Conservation (phyloP, 2,329 filamentous ascomycete species). For the Orbilia oligospora region DNA sequence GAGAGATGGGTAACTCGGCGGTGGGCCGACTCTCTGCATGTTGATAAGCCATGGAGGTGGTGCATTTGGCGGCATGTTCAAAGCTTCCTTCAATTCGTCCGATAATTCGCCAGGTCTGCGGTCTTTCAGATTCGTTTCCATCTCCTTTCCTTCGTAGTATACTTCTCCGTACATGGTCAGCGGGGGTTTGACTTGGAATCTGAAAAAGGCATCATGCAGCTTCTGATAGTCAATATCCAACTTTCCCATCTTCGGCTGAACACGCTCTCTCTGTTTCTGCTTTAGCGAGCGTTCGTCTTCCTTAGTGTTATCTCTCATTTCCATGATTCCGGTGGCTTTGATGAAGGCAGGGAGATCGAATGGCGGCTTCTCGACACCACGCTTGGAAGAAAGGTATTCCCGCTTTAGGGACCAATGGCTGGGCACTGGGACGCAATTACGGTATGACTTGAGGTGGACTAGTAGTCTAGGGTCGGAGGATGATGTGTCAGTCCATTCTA, state of each 20-base stretch:
- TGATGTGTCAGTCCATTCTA: conserved; percentile 97
- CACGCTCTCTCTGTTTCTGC: conserved; percentile 94
- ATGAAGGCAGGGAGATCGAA: conserved; percentile 97
- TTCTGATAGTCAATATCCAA: conserved; percentile 99
- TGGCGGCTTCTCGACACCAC: conserved; percentile 94
- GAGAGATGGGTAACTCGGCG: conserved; percentile 93
- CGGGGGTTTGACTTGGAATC: conserved; percentile 95
- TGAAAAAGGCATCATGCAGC: conserved; percentile 97
- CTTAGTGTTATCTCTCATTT: conserved; percentile 99
- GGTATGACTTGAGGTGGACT: conserved; percentile 93
- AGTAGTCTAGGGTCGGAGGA: conserved; percentile 89
- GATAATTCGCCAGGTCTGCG: conserved; percentile 90
- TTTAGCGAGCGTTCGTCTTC: conserved; percentile 92
- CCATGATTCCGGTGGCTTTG: conserved; percentile 94
- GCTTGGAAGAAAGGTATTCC: conserved; percentile 96
- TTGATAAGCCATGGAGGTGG: conserved; percentile 98
- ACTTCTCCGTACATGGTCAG: conserved; percentile 96
- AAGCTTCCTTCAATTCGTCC: conserved; percentile 88
- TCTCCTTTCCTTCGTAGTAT: conserved; percentile 99
- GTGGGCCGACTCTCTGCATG: conserved; percentile 92
- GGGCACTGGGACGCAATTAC: conserved; percentile 95
- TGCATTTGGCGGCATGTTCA: conserved; percentile 92
- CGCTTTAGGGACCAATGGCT: conserved; percentile 95
- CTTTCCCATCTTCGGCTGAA: conserved; percentile 95
- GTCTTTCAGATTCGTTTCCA: conserved; percentile 92